Evolutionary conservation across 2,329 filamentous ascomycete genomes (phyloP).

Genomic region (Colletotrichum falcatum): DNA sequence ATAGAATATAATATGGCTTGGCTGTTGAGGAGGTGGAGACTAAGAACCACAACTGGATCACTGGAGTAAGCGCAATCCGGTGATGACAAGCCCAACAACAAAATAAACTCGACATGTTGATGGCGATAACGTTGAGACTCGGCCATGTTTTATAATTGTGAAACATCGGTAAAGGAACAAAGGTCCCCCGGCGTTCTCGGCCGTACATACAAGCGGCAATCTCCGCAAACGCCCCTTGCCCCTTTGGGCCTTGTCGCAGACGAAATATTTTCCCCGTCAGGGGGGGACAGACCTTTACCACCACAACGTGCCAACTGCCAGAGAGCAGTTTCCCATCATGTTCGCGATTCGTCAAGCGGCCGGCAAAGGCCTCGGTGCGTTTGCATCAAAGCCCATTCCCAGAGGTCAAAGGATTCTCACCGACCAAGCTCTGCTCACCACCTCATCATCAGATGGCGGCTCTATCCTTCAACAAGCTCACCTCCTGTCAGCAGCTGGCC

Average conservation of each 20-base stretch:
- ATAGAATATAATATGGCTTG: background rate
- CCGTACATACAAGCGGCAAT: constrained; percentile 5
- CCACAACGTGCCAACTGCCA: background rate
- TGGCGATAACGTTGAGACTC: background rate
- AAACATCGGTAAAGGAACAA: background rate
- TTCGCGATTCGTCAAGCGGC: constrained; percentile 30
- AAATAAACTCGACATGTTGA: background rate
- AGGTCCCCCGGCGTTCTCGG: background rate
- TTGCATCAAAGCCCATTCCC: constrained; percentile 23
- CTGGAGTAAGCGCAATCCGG: background rate
- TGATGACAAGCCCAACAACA: background rate
- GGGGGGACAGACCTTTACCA: background rate
- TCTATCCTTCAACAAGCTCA: constrained; percentile 23
- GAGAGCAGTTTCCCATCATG: background rate
- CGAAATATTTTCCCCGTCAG: constrained; percentile 15
- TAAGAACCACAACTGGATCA: background rate
- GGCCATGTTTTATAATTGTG: background rate
- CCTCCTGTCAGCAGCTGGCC: constrained; percentile 14
- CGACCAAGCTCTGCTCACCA: constrained; percentile 34
- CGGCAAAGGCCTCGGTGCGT: constrained; percentile 38
- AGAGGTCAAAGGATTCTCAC: constrained; percentile 29
- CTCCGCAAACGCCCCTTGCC: constrained; percentile 23
- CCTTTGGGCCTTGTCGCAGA: constrained; percentile 18
- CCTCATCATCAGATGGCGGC: constrained; percentile 26
- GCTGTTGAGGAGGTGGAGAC: background rate